A percentile compares a stretch with the other conserved stretches of the same genome.
These are phyloP conservation scores for Incumbomyces lentus DNA, from an alignment of 2,329 filamentous ascomycete species.

Conservation along the genomic window DNA sequence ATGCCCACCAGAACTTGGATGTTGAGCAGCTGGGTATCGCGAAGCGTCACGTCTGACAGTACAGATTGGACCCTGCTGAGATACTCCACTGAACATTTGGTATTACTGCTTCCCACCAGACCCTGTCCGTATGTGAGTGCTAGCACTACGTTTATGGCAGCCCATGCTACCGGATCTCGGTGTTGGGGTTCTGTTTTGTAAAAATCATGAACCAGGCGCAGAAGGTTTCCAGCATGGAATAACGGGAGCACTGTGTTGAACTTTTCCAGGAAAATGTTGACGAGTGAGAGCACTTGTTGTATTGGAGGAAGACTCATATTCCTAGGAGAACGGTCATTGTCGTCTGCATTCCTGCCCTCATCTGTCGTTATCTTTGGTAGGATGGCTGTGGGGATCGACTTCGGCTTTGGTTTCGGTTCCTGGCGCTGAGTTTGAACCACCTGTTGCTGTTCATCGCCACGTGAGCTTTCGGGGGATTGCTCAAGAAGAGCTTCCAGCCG, in stretches of 20 bases:
- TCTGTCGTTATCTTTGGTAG: too few relatives aligned
- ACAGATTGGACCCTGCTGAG: constrained; percentile 24
- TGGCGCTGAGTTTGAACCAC: too few relatives aligned
- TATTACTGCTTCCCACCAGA: constrained; percentile 4
- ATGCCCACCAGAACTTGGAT: constrained; percentile 25
- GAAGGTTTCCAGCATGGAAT: constrained; percentile 9
- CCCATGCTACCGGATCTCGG: constrained; percentile 22
- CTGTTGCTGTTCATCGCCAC: too few relatives aligned
- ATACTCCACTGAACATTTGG: constrained; percentile 14
- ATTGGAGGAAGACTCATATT: not conserved
- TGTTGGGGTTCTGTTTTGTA: constrained; percentile 7
- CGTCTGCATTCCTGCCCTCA: too few relatives aligned
- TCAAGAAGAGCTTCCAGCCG: too few relatives aligned
- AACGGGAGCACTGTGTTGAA: constrained; percentile 13
- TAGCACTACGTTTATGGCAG: constrained; percentile 25
- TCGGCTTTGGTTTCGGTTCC: too few relatives aligned
- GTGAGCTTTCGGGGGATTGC: too few relatives aligned
- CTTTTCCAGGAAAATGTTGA: constrained; percentile 8
- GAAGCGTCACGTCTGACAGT: constrained; percentile 20
- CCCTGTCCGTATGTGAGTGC: constrained; percentile 21
- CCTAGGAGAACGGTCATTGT: too few relatives aligned
- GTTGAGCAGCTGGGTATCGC: constrained; percentile 22
- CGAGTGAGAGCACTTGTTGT: constrained; percentile 8
- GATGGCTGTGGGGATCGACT: too few relatives aligned
- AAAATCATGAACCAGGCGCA: constrained; percentile 7